phyloP scores from a whole-genome alignment of 305 asterid species.

The Fraxinus velutina region DNA sequence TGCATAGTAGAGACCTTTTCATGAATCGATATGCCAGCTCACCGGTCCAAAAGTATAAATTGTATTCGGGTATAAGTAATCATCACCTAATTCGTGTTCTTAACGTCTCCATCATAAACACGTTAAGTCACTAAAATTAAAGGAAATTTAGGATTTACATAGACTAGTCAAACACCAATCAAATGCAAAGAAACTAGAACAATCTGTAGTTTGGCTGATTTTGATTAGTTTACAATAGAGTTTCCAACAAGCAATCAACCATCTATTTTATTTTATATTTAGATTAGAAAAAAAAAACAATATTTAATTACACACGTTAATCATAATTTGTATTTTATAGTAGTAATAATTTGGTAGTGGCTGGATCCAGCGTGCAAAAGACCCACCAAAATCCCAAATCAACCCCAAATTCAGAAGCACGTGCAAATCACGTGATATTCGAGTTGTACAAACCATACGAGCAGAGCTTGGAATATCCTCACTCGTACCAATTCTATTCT shows the following conservation, averaged over 20 bases:
- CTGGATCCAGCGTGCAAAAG: conserved; percentile 33
- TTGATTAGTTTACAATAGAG: not conserved
- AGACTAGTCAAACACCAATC: not conserved
- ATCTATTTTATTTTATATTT: not conserved
- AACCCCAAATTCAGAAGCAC: not conserved
- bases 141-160: not conserved
- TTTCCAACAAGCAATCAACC: not conserved
- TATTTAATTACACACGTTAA: not conserved
- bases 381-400: conserved; percentile 9
- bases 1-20: no score
- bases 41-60: no score
- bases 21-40: no score
- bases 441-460: not conserved
- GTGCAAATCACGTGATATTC: conserved; percentile 17
- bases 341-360: not conserved
- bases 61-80: not conserved
- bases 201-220: not conserved
- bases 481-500: conserved; percentile 23
- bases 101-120: not conserved
- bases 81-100: not conserved
- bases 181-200: not conserved
- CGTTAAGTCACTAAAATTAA: not conserved
- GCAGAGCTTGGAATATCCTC: conserved; percentile 33
- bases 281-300: not conserved
- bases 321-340: not conserved